Evolutionary conservation across 208 protist genomes (phyloP), one percentile per base, ranked within the genome.

Genomic region (Acanthamoeba polyphaga): DNA sequence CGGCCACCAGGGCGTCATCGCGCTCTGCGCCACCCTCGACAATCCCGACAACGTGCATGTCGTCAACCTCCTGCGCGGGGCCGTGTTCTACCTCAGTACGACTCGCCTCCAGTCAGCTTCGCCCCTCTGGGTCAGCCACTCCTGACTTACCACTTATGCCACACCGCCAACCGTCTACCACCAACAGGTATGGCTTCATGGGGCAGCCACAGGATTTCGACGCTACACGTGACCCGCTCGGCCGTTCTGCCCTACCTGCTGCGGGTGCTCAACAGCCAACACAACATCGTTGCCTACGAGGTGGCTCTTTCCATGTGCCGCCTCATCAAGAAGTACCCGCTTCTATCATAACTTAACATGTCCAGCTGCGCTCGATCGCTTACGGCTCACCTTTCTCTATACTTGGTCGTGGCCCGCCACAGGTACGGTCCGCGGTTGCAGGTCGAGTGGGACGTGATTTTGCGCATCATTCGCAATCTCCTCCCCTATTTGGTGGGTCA

Each of bases 211-310:
- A 32, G 66, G 17, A 93, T 93, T 22, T 19, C 89, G 10, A 46
- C 89, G 43, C 68, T 93, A 12, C 60, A 80, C 8, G 68, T 93
- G 1, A 60, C 89, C 9, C 89, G 64, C 24, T 66, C 24, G 74
- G 70, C 60, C 76, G 91, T 94, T 64, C 62, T 85, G 13, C 95
- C 22, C 29, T 89, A 91, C 53, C 24, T 95, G 68, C n/a, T 95
- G 17, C 53, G 74, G 34, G 92, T 91, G 66, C 82, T 95, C 12
- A 55, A 95, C 27, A 82, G 78, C 9, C 38, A 89, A 62, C 95
- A 96, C 64, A 64, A 94, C 60, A 96, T 96, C 13, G 93, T 96
- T 34, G 95, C 95, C 5, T 96, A 95, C 32, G 95, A 96, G 13
- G 95, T 96, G 1, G 93, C 95, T 15, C 58, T 96, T 27, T 94